Percentiles rank a stretch among this genome's conserved stretches.
These are phyloP conservation scores for Vigna hirtella DNA, from an alignment of 306 rosid genomes.

Conservation along the genomic window DNA sequence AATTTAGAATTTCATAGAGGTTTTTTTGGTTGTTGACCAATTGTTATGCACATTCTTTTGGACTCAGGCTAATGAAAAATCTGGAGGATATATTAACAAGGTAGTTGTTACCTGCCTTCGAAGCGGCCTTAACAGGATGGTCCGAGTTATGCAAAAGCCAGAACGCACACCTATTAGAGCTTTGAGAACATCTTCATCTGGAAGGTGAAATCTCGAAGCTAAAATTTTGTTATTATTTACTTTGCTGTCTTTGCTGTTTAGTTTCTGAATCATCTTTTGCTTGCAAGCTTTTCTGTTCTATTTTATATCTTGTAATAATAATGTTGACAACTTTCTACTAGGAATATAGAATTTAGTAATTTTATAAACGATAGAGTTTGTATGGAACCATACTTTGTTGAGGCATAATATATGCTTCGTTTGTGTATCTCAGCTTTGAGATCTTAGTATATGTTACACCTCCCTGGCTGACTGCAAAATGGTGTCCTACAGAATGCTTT, in stretches of 20 bases:
- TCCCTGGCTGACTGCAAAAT: not conserved
- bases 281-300: constrained; percentile 22
- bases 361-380: constrained; percentile 12
- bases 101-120: constrained; percentile 89
- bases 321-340: not conserved
- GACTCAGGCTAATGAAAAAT: constrained; percentile 85
- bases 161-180: constrained; percentile 98
- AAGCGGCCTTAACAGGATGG: constrained; percentile 91
- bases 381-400: constrained; percentile 5
- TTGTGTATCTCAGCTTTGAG: not conserved
- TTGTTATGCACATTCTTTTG: constrained; percentile 45
- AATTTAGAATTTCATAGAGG: constrained; percentile 9
- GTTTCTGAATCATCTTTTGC: constrained; percentile 25
- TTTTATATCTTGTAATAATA: constrained; percentile 21
- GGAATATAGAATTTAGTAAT: constrained; percentile 21
- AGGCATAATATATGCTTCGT: constrained; percentile 8
- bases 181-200: constrained; percentile 94
- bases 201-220: constrained; percentile 73
- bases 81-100: constrained; percentile 92
- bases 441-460: constrained; percentile 23
- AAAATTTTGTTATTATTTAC: constrained; percentile 32
- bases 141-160: constrained; percentile 97
- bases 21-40: constrained; percentile 28
- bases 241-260: constrained; percentile 37
- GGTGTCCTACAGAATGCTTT: constrained; percentile 23